A percentile compares a stretch with the other conserved stretches of the same genome.
Conservation (phyloP, 2,329 filamentous ascomycete species). For the Pseudogymnoascus sp. region DNA sequence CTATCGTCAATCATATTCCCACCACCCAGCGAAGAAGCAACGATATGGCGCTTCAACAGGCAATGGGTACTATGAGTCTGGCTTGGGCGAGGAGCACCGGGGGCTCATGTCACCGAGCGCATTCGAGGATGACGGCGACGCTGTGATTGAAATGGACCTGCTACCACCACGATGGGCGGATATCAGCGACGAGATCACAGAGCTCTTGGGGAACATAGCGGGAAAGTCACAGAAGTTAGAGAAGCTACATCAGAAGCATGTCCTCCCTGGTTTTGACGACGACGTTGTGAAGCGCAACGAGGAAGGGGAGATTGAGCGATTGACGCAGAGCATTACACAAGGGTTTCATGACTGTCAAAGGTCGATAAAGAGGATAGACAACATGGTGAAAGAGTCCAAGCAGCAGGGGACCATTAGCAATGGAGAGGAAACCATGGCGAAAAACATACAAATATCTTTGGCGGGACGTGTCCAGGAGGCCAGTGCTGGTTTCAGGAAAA, state of each 20-base stretch:
- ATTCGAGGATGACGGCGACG: slow-evolving; percentile 80
- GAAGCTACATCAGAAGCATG: slow-evolving; percentile 92
- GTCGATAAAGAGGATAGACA: slow-evolving; percentile 79
- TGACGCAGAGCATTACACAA: slow-evolving; percentile 85
- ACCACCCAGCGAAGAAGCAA: slow-evolving; percentile 82
- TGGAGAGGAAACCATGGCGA: slow-evolving; percentile 91
- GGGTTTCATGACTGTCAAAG: slow-evolving; percentile 85
- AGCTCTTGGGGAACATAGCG: slow-evolving; percentile 70
- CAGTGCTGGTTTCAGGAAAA: slow-evolving; percentile 89
- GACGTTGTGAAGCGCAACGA: slow-evolving; percentile 81
- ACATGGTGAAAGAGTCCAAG: slow-evolving; percentile 75
- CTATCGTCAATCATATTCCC: slow-evolving; percentile 96
- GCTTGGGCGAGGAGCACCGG: slow-evolving; percentile 58
- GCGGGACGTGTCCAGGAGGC: slow-evolving; percentile 84
- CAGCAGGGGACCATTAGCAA: slow-evolving; percentile 62
- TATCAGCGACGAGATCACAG: slow-evolving; percentile 84
- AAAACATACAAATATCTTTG: slow-evolving; percentile 88
- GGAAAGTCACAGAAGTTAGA: slow-evolving; percentile 78
- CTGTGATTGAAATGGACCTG: slow-evolving; percentile 96
- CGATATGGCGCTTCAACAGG: slow-evolving; percentile 44
- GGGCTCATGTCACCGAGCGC: slow-evolving; percentile 76
- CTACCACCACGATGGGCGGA: slow-evolving; percentile 94
- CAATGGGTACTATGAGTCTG: slow-evolving; percentile 53
- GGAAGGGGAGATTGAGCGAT: slow-evolving; percentile 78
- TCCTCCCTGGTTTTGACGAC: slow-evolving; percentile 92